A percentile compares a stretch with the other conserved stretches of the same genome.
These are phyloP conservation scores for Cladosporium phlei DNA, from an alignment of 2,329 filamentous ascomycete species.

Conservation along the genomic window DNA sequence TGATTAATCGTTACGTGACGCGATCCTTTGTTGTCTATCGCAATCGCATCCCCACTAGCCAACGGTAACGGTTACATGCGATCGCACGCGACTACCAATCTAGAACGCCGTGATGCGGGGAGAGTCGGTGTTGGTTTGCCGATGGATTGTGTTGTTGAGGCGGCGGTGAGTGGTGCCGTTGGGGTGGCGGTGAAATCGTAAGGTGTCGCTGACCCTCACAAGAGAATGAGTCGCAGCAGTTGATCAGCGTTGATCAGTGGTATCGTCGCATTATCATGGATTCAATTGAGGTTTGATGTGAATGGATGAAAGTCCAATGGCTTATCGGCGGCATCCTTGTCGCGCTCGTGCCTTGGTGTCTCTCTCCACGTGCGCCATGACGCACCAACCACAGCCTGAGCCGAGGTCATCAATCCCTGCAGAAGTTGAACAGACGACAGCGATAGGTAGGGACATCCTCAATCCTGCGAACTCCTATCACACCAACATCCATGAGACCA, in stretches of 20 bases:
- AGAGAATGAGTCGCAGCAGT: no score
- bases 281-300: no score
- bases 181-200: not conserved
- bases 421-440: no score
- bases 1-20: conserved; percentile 8
- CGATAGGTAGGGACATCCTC: no score
- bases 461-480: no score
- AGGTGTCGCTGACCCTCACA: no score
- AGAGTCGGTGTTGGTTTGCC: not conserved
- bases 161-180: not conserved
- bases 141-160: not conserved
- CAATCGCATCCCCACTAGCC: conserved; percentile 12
- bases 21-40: conserved; percentile 8
- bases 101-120: not conserved
- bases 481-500: no score
- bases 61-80: no score
- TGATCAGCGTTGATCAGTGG: no score
- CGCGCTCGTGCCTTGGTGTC: not conserved
- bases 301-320: no score
- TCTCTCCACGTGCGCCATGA: not conserved
- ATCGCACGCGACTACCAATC: conserved; percentile 9
- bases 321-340: not conserved
- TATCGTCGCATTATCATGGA: no score
- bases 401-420: no score
- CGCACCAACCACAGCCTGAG: not conserved